A percentile compares a stretch with the other conserved stretches of the same genome.
These are phyloP conservation scores for Fraxinus angustifolia DNA, from an alignment of 305 asterid genomes.

Conservation along the genomic window DNA sequence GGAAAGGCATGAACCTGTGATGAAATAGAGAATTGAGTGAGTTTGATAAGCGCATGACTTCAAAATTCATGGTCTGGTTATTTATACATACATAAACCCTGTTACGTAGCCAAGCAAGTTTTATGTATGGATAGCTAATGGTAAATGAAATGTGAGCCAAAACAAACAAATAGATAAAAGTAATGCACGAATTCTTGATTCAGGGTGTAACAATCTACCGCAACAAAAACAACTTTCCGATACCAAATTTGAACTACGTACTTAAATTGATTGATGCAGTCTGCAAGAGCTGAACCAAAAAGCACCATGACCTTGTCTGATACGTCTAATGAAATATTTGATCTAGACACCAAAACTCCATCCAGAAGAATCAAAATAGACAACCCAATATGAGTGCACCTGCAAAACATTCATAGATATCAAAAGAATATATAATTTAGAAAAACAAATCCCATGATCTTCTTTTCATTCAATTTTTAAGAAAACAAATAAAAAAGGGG, in stretches of 20 bases:
- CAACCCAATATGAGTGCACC: constrained; percentile 76
- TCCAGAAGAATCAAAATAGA: constrained; percentile 58
- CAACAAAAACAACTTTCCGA: neutral
- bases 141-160: neutral
- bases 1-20: constrained; percentile 94
- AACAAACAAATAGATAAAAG: neutral
- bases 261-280: constrained; percentile 92
- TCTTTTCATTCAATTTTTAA: neutral
- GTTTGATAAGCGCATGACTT: neutral
- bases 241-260: constrained; percentile 37
- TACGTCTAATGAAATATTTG: constrained; percentile 54
- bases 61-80: constrained; percentile 1
- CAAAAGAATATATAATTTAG: neutral
- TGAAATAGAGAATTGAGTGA: neutral
- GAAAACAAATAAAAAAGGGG: neutral
- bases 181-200: constrained; percentile 5
- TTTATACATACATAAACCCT: neutral
- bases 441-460: neutral
- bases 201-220: neutral
- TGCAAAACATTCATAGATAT: constrained; percentile 29
- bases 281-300: constrained; percentile 80
- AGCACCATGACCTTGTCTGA: constrained; percentile 71
- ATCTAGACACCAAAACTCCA: constrained; percentile 62
- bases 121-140: neutral
- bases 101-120: neutral